Percentiles rank a stretch among this genome's conserved stretches.
These are phyloP conservation scores for Yamadazyma triangularis DNA, from an alignment of 1,139 yeast genomes.

Conservation along the genomic window DNA sequence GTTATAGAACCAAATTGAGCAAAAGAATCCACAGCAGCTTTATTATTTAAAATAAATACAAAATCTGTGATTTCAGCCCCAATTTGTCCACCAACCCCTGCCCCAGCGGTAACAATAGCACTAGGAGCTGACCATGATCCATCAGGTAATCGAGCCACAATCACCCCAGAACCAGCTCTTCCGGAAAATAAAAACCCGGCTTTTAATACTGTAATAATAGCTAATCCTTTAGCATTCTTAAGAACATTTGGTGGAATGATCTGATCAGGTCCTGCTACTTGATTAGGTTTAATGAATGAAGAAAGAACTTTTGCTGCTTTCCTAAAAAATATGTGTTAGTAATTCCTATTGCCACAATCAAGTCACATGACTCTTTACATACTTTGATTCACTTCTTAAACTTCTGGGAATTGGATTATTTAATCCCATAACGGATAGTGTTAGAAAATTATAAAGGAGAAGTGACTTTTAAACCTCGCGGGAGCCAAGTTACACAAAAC, in stretches of 20 bases:
- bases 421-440: conserved; percentile 41
- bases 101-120: conserved; percentile 94
- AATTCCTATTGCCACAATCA: conserved; percentile 32
- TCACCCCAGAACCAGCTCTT: conserved; percentile 95
- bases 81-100: conserved; percentile 97
- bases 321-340: conserved; percentile 4
- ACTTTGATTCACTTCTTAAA: conserved; percentile 73
- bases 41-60: conserved; percentile 83
- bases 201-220: conserved; percentile 83
- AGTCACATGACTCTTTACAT: conserved; percentile 56
- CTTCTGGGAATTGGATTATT: conserved; percentile 96
- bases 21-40: conserved; percentile 88
- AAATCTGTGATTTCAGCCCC: conserved; percentile 97
- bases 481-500: too few species aligned
- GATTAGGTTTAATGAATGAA: conserved; percentile 93
- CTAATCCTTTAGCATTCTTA: conserved; percentile 89
- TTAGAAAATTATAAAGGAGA: background rate
- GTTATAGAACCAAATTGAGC: conserved; percentile 94
- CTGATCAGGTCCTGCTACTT: conserved; percentile 82
- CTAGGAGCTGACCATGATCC: conserved; percentile 99
- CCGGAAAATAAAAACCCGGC: conserved; percentile 97
- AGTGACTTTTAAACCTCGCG: too few species aligned
- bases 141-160: conserved; percentile 90
- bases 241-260: conserved; percentile 88
- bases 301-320: conserved; percentile 95